These are phyloP conservation scores for Phialophora tarda DNA, from an alignment of 2,329 filamentous ascomycete genomes.

Conservation along the genomic window DNA sequence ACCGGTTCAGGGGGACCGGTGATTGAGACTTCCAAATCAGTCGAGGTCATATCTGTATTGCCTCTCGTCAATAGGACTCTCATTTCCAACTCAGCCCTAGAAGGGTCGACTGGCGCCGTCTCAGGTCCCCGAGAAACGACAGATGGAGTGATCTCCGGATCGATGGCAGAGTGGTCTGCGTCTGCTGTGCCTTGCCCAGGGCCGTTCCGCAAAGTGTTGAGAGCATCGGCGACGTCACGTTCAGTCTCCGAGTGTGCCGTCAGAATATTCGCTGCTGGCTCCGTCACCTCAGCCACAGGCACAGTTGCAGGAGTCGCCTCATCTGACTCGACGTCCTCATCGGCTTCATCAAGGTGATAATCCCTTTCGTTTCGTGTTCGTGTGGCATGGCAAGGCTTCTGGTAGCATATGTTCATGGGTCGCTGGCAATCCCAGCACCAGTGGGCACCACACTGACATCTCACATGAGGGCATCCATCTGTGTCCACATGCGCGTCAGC, in stretches of 20 bases:
- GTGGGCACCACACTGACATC: conserved; percentile 57
- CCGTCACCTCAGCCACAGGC: not conserved
- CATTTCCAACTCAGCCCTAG: not conserved
- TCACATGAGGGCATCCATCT: conserved; percentile 55
- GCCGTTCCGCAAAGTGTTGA: not conserved
- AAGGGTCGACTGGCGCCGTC: not conserved
- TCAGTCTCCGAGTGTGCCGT: not conserved
- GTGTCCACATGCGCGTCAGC: not conserved
- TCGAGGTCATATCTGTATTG: not conserved
- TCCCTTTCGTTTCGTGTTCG: conserved; percentile 33
- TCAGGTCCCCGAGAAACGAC: not conserved
- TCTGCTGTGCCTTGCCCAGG: not conserved
- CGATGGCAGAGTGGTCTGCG: not conserved
- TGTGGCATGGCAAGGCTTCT: conserved; percentile 25
- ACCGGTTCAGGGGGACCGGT: not conserved
- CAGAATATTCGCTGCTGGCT: not conserved
- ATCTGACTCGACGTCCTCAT: conserved; percentile 20
- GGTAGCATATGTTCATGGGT: conserved; percentile 44
- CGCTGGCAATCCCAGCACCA: conserved; percentile 57
- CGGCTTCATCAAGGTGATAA: conserved; percentile 32
- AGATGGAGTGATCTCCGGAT: not conserved
- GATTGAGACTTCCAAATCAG: not conserved
- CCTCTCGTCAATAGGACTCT: not conserved
- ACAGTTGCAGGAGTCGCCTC: conserved; percentile 1
- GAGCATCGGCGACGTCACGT: not conserved